Conservation (phyloP, 2,329 filamentous ascomycete species). For the Catunica adiposa region DNA sequence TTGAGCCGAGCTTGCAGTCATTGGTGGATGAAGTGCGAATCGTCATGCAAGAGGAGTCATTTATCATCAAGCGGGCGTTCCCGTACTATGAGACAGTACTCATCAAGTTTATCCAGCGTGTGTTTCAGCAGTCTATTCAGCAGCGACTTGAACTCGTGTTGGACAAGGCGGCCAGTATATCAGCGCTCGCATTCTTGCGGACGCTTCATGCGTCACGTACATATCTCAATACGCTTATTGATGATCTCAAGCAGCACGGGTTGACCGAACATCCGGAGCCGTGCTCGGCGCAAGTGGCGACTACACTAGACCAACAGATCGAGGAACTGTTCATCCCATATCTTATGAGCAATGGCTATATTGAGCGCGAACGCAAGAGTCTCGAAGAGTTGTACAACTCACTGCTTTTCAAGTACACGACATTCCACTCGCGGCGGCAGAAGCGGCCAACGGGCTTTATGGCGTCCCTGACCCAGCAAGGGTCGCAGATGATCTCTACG, state of each 20-base stretch:
- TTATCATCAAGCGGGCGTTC: constrained; percentile 91
- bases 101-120: constrained; percentile 79
- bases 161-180: constrained; percentile 84
- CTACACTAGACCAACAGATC: constrained; percentile 55
- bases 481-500: constrained; percentile 71
- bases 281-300: constrained; percentile 69
- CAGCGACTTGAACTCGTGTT: constrained; percentile 89
- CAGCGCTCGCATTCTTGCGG: constrained; percentile 77
- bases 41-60: constrained; percentile 91
- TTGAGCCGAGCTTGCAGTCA: constrained; percentile 83
- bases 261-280: constrained; percentile 90
- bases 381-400: constrained; percentile 77
- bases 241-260: constrained; percentile 86
- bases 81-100: constrained; percentile 92
- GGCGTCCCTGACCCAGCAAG: constrained; percentile 75
- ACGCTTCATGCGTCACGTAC: constrained; percentile 79
- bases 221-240: constrained; percentile 74
- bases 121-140: constrained; percentile 97
- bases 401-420: constrained; percentile 85
- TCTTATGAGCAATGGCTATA: constrained; percentile 51
- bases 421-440: constrained; percentile 79
- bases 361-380: constrained; percentile 50
- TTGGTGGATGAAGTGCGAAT: constrained; percentile 87
- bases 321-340: constrained; percentile 64
- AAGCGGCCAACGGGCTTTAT: constrained; percentile 86